phyloP scores from a whole-genome alignment of 139 green algal species.

The Chlorella sp. region DNA sequence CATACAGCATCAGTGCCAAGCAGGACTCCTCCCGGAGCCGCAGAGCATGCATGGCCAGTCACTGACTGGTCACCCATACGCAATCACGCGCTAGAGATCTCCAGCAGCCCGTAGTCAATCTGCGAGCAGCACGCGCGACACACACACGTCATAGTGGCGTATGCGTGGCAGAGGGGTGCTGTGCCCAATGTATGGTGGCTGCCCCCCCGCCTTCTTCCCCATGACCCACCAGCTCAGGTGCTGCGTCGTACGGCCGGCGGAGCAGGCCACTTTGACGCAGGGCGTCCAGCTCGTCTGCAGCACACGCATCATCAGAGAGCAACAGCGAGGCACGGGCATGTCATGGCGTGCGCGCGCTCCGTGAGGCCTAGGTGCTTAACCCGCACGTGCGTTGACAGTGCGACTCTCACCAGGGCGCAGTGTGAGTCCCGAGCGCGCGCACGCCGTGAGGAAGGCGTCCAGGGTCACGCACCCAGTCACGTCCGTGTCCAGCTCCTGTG shows the following conservation, averaged over 20 bases:
- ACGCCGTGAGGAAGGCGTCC: slow-evolving; percentile 1
- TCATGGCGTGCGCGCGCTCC: background rate
- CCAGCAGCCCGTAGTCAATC: background rate
- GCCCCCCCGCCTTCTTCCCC: background rate
- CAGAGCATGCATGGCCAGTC: background rate
- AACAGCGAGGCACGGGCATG: background rate
- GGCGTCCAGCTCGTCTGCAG: slow-evolving; percentile 1
- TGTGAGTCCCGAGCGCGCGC: background rate
- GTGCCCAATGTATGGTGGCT: background rate
- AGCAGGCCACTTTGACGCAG: background rate
- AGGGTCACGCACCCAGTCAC: slow-evolving; percentile 3
- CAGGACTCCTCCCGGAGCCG: no score
- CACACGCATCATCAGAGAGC: background rate
- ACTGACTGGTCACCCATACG: background rate
- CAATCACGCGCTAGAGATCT: no score
- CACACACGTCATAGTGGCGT: background rate
- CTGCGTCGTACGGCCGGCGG: background rate
- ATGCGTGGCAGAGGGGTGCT: background rate
- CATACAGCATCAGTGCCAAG: no score
- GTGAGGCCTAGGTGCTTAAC: background rate
- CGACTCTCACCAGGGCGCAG: background rate
- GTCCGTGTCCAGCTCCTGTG: background rate
- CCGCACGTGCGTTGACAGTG: no score
- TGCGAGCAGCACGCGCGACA: background rate
- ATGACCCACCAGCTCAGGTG: background rate